Evolutionary conservation across 1,139 yeast species (phyloP).

Genomic region (Pichia terricola): DNA sequence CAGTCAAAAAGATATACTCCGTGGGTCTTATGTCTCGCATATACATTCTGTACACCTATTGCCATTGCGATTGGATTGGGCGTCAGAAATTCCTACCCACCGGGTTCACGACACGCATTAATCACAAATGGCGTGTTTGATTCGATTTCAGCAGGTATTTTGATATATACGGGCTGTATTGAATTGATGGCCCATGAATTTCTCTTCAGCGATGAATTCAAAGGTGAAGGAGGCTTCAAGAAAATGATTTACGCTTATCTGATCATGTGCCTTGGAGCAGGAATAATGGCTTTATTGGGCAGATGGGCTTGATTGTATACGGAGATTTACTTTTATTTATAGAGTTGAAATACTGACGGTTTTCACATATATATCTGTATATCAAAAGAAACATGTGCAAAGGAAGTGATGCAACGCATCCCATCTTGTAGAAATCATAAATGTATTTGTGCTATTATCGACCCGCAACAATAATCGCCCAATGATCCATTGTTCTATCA

Average conservation of each 20-base stretch:
- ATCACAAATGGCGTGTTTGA: constrained; percentile 76
- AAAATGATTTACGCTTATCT: constrained; percentile 32
- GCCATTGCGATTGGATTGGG: constrained; percentile 83
- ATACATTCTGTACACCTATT: constrained; percentile 71
- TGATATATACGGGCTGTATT: constrained; percentile 76
- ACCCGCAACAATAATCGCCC: too few relatives aligned
- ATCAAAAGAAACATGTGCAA: too few relatives aligned
- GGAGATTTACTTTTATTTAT: too few relatives aligned
- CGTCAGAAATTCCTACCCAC: constrained; percentile 55
- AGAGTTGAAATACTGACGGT: neutral
- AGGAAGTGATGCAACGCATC: too few relatives aligned
- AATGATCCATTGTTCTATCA: too few relatives aligned
- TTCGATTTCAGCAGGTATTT: constrained; percentile 75
- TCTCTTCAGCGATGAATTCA: constrained; percentile 55
- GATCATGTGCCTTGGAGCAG: constrained; percentile 60
- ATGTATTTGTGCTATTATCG: too few relatives aligned
- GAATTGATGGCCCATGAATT: constrained; percentile 89
- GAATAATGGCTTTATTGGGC: constrained; percentile 77
- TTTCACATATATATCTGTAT: too few relatives aligned
- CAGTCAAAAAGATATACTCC: constrained; percentile 21
- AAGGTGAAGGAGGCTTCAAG: constrained; percentile 38
- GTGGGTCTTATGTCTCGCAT: constrained; percentile 25
- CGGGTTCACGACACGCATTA: constrained; percentile 48
- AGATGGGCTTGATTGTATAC: constrained; percentile 60
- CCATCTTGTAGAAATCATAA: too few relatives aligned